Percentiles rank a stretch among this genome's conserved stretches.
Conservation (phyloP, 2,329 filamentous ascomycete genomes). For the Venturia pyrina region DNA sequence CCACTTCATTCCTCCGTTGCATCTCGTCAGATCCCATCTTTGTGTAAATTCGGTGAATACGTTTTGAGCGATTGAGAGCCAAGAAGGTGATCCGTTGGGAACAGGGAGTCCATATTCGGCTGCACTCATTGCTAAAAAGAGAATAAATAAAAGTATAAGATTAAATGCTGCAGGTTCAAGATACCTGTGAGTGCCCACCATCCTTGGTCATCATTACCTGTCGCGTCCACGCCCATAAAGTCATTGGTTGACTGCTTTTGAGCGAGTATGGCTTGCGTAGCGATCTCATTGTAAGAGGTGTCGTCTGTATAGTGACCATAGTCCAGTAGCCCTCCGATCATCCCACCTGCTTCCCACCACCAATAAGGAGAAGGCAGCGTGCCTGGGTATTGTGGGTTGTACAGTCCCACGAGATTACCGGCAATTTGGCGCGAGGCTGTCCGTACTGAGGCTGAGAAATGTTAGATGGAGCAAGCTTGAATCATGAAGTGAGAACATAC, state of each 20-base stretch:
- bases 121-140: slow-evolving; percentile 38
- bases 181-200: slow-evolving; percentile 44
- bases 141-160: too few relatives aligned
- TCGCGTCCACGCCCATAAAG: slow-evolving; percentile 34
- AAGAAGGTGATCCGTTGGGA: slow-evolving; percentile 20
- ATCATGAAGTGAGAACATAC: not conserved
- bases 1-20: slow-evolving; percentile 29
- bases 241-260: slow-evolving; percentile 32
- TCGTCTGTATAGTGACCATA: slow-evolving; percentile 35
- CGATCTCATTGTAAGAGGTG: slow-evolving; percentile 29
- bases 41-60: slow-evolving; percentile 29
- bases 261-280: slow-evolving; percentile 32
- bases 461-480: not conserved
- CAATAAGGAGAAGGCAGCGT: slow-evolving; percentile 30
- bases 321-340: slow-evolving; percentile 29
- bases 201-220: slow-evolving; percentile 47
- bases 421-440: not conserved
- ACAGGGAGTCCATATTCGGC: slow-evolving; percentile 40
- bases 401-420: slow-evolving; percentile 5
- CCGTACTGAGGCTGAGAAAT: slow-evolving; percentile 5
- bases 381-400: slow-evolving; percentile 8
- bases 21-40: slow-evolving; percentile 29
- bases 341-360: slow-evolving; percentile 34
- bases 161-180: too few relatives aligned
- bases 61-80: slow-evolving; percentile 21